phyloP scores from a whole-genome alignment of 2,329 filamentous ascomycete species.

The Nannizziopsis barbatae region DNA sequence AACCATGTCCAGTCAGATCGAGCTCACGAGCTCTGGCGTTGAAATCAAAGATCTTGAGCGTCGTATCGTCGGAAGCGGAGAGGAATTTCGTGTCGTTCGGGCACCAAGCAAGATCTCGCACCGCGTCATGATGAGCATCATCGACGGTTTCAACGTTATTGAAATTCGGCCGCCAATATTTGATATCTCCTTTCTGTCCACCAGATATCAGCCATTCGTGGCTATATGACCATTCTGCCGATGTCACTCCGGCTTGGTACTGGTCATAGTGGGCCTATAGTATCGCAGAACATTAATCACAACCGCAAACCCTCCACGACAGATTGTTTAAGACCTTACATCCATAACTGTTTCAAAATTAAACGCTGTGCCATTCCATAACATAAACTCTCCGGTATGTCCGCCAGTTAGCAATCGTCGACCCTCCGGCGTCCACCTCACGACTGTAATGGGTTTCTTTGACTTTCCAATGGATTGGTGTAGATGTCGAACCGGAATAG shows the following conservation, averaged over 20 bases:
- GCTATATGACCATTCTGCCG: constrained; percentile 67
- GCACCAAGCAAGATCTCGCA: constrained; percentile 83
- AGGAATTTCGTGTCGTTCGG: constrained; percentile 94
- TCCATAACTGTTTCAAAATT: constrained; percentile 99
- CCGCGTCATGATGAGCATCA: constrained; percentile 77
- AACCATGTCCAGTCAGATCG: constrained; percentile 82
- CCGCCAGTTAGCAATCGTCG: constrained; percentile 83
- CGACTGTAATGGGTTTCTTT: constrained; percentile 92
- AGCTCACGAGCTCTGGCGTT: constrained; percentile 73
- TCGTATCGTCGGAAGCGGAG: constrained; percentile 87
- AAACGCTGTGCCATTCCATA: constrained; percentile 98
- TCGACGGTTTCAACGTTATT: constrained; percentile 91
- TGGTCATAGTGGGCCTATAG: constrained; percentile 60
- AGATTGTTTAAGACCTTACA: constrained; percentile 25
- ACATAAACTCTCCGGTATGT: constrained; percentile 91
- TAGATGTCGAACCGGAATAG: constrained; percentile 85
- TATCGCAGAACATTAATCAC: background rate
- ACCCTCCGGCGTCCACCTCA: constrained; percentile 95
- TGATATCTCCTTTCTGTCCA: constrained; percentile 88
- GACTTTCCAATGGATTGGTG: constrained; percentile 98
- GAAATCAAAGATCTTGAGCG: constrained; percentile 93
- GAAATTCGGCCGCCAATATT: constrained; percentile 99
- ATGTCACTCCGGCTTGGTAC: constrained; percentile 35
- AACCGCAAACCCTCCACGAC: background rate
- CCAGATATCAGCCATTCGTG: constrained; percentile 95